These are phyloP conservation scores for Hymenoscyphus repandus DNA, from an alignment of 2,329 filamentous ascomycete species.

Conservation along the genomic window DNA sequence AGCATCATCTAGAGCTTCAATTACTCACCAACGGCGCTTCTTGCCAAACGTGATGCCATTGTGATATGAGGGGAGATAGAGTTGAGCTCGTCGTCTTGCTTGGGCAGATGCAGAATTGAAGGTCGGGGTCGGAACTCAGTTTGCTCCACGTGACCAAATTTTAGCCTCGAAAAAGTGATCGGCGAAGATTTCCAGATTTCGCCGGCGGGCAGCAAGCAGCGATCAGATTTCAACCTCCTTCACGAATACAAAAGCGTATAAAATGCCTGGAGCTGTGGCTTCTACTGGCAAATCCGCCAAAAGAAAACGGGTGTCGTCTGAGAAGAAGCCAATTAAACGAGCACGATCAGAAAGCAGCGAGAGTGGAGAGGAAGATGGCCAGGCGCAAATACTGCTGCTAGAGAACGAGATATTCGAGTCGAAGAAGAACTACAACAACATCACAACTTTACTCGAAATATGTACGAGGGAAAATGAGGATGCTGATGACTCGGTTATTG, in stretches of 20 bases:
- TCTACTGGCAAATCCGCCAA: constrained; percentile 20
- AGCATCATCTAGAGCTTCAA: constrained; percentile 9
- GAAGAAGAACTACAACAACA: constrained; percentile 88
- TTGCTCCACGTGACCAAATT: not conserved
- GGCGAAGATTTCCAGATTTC: constrained; percentile 5
- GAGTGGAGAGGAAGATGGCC: constrained; percentile 50
- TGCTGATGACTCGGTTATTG: constrained; percentile 55
- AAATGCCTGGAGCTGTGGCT: constrained; percentile 25
- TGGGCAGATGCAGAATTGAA: constrained; percentile 23
- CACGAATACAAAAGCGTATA: constrained; percentile 7
- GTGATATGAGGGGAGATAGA: constrained; percentile 57
- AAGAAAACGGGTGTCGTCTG: constrained; percentile 47
- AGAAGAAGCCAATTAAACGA: constrained; percentile 41
- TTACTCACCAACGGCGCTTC: constrained; percentile 85
- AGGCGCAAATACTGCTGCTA: constrained; percentile 65
- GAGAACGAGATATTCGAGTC: constrained; percentile 81
- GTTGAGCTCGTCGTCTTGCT: constrained; percentile 32
- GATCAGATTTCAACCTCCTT: constrained; percentile 4
- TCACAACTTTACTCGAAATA: constrained; percentile 64
- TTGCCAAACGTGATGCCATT: constrained; percentile 98
- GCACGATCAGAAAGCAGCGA: constrained; percentile 39
- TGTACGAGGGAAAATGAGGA: constrained; percentile 45
- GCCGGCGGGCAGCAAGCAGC: not conserved
- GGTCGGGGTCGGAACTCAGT: constrained; percentile 21
- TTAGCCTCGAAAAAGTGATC: constrained; percentile 3